phyloP scores from a whole-genome alignment of 108 stramenopile genomes.

The Skeletonema potamos region DNA sequence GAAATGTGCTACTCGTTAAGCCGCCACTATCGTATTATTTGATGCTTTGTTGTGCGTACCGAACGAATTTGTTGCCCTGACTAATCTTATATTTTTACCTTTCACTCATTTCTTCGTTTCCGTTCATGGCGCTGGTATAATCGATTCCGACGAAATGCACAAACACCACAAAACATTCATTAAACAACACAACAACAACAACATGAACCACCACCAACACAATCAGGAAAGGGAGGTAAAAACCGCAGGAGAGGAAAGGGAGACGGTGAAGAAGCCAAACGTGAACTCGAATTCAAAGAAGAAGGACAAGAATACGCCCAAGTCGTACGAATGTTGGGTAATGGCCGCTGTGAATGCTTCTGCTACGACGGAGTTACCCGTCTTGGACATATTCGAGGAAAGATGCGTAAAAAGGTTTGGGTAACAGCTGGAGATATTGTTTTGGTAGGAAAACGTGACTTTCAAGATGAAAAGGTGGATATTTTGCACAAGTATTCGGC shows the following conservation, averaged over 20 bases:
- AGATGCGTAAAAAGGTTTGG: conserved; percentile 99
- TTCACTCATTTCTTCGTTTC: neutral
- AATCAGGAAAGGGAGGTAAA: conserved; percentile 98
- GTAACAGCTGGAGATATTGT: conserved; percentile 98
- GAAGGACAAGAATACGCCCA: conserved; percentile 93
- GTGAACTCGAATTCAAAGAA: conserved; percentile 99
- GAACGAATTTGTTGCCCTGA: neutral
- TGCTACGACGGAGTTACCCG: conserved; percentile 99
- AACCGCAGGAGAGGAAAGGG: conserved; percentile 99
- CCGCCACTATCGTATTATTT: too few species aligned
- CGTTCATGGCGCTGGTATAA: neutral
- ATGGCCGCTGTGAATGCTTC: conserved; percentile 97
- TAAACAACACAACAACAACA: neutral
- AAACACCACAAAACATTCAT: neutral
- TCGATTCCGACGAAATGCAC: neutral
- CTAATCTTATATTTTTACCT: neutral
- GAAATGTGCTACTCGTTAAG: neutral
- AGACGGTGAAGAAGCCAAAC: conserved; percentile 98
- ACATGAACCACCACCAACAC: neutral
- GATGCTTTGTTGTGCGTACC: neutral
- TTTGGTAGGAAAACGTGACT: conserved; percentile 96
- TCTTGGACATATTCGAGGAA: conserved; percentile 98
- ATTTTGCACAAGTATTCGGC: conserved; percentile 99
- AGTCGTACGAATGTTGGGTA: conserved; percentile 98
- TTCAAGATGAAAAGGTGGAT: conserved; percentile 99